Evolutionary conservation across 441 rosid genomes (phyloP), one percentile per base, ranked within the genome.

Genomic region (Arabidopsis lyrata): DNA sequence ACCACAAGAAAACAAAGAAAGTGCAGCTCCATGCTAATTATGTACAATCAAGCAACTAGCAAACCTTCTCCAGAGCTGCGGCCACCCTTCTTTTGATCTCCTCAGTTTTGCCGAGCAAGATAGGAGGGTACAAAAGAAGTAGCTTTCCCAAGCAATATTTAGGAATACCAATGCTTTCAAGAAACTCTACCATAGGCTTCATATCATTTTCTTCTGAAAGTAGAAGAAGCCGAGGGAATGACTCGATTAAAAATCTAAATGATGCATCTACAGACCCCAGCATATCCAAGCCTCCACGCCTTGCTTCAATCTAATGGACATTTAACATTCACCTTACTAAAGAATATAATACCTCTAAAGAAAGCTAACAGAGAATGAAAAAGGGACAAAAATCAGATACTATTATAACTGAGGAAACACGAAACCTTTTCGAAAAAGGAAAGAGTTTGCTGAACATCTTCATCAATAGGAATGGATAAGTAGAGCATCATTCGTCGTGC

Each of bases 341-440:
- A 34, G 34, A 3, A 24, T 41, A 44, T 45, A 24, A 38, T 41
- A 20, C 61, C 5, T 50, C 18, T 32, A 47, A 29, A 3, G 9
- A 42, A 27, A 61, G n/a, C 55, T 60, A 34, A 44, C 3, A 42
- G 38, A 8, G 7, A 62, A 24, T 4, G 6, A 22, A 22, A 13
- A 24, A 18, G 20, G 20, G 20, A 52, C 31, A 11, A 38, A 58
- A 6, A 6, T n/a, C 27, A 47, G 56, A 39, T 10, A 32, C 41
- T 35, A 59, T 1, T 34, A 64, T 1, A 35, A 41, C 35, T 27
- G 59, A 22, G 14, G 5, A 68, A 24, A 57, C 15, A 47, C 9
- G 0, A 69, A 32, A 94, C 97, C 99, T 95, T 95, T 79, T 95
- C 97, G 18, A 95, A 95, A 69, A 90, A 84, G 62, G 97, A 89